These are phyloP conservation scores for Nakazawaea anatomiae DNA, from an alignment of 805 yeast genomes.

Conservation along the genomic window DNA sequence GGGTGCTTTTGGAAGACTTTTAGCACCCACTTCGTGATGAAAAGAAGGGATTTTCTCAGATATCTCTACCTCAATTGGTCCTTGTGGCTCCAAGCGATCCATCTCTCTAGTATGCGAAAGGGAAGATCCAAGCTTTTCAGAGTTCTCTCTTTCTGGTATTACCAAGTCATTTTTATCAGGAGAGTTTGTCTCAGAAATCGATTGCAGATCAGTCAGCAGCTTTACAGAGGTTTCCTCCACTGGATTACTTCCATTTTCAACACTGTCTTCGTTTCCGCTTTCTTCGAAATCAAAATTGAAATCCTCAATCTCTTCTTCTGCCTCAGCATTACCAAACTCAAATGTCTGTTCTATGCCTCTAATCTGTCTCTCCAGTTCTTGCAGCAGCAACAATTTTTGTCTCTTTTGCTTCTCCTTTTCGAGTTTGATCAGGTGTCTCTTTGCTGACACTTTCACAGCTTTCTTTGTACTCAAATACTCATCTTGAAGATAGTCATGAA, in stretches of 20 bases:
- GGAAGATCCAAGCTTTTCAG: no score
- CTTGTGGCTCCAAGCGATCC: no score
- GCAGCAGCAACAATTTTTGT: conserved; percentile 16
- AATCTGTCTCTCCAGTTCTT: conserved; percentile 9
- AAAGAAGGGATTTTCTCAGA: not conserved
- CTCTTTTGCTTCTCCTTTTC: conserved; percentile 22
- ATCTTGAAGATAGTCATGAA: conserved; percentile 6
- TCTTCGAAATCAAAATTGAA: conserved; percentile 24
- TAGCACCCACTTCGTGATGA: conserved; percentile 4
- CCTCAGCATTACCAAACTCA: conserved; percentile 12
- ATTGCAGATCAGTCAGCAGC: no score
- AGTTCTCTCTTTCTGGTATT: no score
- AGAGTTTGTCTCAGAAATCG: no score
- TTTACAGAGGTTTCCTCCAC: no score
- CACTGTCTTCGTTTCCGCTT: conserved; percentile 1
- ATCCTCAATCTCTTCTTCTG: conserved; percentile 15
- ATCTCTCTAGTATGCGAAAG: no score
- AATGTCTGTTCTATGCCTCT: conserved; percentile 15
- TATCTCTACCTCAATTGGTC: no score
- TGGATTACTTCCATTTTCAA: not conserved
- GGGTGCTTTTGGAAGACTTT: not conserved
- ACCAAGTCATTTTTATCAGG: no score
- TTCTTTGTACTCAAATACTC: conserved; percentile 14
- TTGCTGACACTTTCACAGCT: conserved; percentile 26
- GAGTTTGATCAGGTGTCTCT: conserved; percentile 21